phyloP scores from a whole-genome alignment of 2,329 filamentous ascomycete genomes.

The Lizonia empirigonia region DNA sequence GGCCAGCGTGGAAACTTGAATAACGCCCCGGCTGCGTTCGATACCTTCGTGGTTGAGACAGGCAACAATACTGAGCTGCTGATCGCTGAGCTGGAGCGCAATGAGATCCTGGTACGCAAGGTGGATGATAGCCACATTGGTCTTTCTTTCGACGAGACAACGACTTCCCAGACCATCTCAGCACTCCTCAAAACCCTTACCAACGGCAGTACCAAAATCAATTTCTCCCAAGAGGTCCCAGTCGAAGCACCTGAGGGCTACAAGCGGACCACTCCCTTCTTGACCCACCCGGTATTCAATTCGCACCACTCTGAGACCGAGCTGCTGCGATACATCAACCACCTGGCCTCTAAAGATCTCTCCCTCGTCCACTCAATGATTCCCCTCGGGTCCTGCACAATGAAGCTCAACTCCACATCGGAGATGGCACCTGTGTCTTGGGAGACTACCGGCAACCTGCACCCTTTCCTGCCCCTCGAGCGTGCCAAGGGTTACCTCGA shows the following conservation, averaged over 20 bases:
- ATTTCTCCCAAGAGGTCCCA: slow-evolving; percentile 21
- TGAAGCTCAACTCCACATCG: slow-evolving; percentile 94
- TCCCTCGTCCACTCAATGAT: slow-evolving; percentile 98
- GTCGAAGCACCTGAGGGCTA: slow-evolving; percentile 59
- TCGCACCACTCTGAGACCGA: slow-evolving; percentile 94
- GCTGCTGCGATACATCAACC: slow-evolving; percentile 89
- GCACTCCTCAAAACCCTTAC: slow-evolving; percentile 60
- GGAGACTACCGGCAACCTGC: slow-evolving; percentile 75
- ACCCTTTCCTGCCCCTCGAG: slow-evolving; percentile 74
- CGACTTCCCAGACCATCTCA: slow-evolving; percentile 61
- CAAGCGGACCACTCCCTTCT: slow-evolving; percentile 73
- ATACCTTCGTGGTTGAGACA: slow-evolving; percentile 73
- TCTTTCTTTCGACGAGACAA: slow-evolving; percentile 80
- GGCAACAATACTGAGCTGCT: slow-evolving; percentile 58
- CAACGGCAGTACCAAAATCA: slow-evolving; percentile 23
- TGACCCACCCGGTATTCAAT: slow-evolving; percentile 95
- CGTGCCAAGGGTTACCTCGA: slow-evolving; percentile 70
- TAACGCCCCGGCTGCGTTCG: slow-evolving; percentile 69
- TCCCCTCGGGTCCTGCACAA: slow-evolving; percentile 92
- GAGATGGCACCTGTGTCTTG: slow-evolving; percentile 89
- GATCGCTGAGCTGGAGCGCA: slow-evolving; percentile 58
- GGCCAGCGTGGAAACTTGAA: slow-evolving; percentile 62
- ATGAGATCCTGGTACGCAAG: slow-evolving; percentile 66
- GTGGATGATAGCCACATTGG: slow-evolving; percentile 66
- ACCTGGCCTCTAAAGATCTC: slow-evolving; percentile 91